Evolutionary conservation across 768 basidiomycete species (phyloP), one percentile per base, ranked within the genome.

Genomic region (Tricholoma sp.): DNA sequence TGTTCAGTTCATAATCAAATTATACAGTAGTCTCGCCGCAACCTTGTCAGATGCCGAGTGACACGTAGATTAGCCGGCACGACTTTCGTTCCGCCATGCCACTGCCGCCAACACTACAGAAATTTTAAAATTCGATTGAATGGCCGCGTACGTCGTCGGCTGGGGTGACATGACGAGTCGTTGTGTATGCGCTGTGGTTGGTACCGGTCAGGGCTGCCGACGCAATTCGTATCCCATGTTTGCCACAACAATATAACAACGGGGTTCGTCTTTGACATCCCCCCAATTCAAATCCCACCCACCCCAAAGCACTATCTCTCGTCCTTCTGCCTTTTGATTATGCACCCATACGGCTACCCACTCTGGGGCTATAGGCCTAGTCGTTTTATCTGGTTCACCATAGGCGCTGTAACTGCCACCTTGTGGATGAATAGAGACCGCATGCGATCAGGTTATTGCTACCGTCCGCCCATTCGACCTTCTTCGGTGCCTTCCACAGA

Each of bases 351-450:
- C 34, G 21, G 34, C 8, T 21, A 56, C 32, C 52, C 56, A 16
- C 56, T 52, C 52, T 63, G 60, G 59, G 52, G 58, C 43, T 51
- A 50, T 29, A 50, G 59, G 52, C 80, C 82, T n/a, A 81, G 81
- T 45, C 84, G 88, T 60, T 41, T 87, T 54, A 29, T 89, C 66
- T 89, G 88, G 88, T 87, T 89, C 75, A 8, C 78, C 62, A 18
- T 88, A 61, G 88, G 88, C 58, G 85, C 82, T 5, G 72, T 71
- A 2, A 63, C 71, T 52, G 76, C 75, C 39, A 71, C 70, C n/a
- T 67, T 68, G 45, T 75, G 68, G 72, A 68, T 74, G 11, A 76
- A 75, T 0, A 16, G 7, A 18, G 27, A 50, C 31, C 24, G 8
- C n/a, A 3, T 50, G 9, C 47, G 56, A 58, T 70, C 63, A 52